Conservation (phyloP, 495 filamentous ascomycete genomes). For the Tuber aestivum region DNA sequence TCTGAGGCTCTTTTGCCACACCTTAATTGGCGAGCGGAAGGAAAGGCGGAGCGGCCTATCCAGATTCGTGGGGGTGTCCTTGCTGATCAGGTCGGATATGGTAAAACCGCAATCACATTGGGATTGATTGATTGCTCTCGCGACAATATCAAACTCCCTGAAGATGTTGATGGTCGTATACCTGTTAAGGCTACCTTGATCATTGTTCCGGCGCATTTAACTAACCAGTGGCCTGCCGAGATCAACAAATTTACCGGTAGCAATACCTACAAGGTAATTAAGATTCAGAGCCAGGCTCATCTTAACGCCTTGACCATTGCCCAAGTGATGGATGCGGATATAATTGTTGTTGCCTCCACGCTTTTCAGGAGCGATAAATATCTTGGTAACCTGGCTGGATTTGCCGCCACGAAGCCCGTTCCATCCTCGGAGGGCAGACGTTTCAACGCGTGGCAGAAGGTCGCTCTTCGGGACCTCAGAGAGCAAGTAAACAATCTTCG, state of each 20-base stretch:
- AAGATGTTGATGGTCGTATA: constrained; percentile 44
- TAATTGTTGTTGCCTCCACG: constrained; percentile 53
- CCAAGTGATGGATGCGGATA: constrained; percentile 50
- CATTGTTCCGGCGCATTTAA: constrained; percentile 58
- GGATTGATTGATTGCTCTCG: constrained; percentile 55
- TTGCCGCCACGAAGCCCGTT: constrained; percentile 50
- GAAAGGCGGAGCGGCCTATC: constrained; percentile 50
- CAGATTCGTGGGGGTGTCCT: constrained; percentile 61
- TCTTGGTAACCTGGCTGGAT: constrained; percentile 48
- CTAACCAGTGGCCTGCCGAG: constrained; percentile 63
- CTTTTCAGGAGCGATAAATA: constrained; percentile 50
- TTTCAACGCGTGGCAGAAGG: constrained; percentile 55
- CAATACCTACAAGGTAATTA: constrained; percentile 47
- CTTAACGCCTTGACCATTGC: constrained; percentile 46
- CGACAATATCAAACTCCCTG: constrained; percentile 20
- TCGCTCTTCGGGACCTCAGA: constrained; percentile 46
- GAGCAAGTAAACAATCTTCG: constrained; percentile 44
- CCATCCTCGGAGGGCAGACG: constrained; percentile 47
- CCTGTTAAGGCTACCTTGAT: constrained; percentile 63
- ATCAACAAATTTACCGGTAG: constrained; percentile 54
- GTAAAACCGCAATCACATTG: constrained; percentile 71
- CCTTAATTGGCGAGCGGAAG: constrained; percentile 59
- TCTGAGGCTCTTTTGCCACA: constrained; percentile 59
- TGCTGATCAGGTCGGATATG: constrained; percentile 72
- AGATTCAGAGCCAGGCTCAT: constrained; percentile 42